These are phyloP conservation scores for Medicago ruthenica DNA, from an alignment of 306 rosid species.

Conservation along the genomic window DNA sequence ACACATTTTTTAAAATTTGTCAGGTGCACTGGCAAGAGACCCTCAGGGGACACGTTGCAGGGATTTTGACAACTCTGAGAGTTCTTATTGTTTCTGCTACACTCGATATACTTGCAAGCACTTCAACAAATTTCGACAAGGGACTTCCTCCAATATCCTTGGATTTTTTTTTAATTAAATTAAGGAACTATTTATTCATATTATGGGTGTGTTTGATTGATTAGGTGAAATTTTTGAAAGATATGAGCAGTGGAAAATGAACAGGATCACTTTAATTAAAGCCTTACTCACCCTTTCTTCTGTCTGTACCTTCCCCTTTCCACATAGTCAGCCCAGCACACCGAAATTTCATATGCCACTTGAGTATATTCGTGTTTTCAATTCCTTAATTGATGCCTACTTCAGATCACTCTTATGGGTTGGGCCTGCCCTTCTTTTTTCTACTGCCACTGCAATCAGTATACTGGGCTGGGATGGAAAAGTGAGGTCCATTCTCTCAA, in stretches of 20 bases:
- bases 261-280: conserved; percentile 29
- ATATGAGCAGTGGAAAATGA: conserved; percentile 31
- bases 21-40: conserved; percentile 99
- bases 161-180: conserved; percentile 10
- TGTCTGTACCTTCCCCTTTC: conserved; percentile 38
- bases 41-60: conserved; percentile 91
- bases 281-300: conserved; percentile 27
- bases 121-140: conserved; percentile 77
- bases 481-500: conserved; percentile 88
- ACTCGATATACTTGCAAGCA: conserved; percentile 85
- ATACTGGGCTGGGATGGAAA: conserved; percentile 99
- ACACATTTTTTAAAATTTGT: conserved; percentile 41
- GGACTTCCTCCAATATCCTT: conserved; percentile 99
- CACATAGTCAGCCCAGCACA: conserved; percentile 28
- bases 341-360: conserved; percentile 26
- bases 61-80: conserved; percentile 84
- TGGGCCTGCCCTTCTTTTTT: conserved; percentile 97
- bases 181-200: conserved; percentile 33
- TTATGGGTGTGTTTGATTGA: conserved; percentile 32
- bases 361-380: conserved; percentile 43
- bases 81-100: conserved; percentile 90
- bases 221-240: conserved; percentile 15
- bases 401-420: conserved; percentile 96
- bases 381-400: conserved; percentile 73
- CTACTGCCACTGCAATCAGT: conserved; percentile 86